phyloP scores from a whole-genome alignment of 2,329 filamentous ascomycete genomes.

The Sporothrix protearum region DNA sequence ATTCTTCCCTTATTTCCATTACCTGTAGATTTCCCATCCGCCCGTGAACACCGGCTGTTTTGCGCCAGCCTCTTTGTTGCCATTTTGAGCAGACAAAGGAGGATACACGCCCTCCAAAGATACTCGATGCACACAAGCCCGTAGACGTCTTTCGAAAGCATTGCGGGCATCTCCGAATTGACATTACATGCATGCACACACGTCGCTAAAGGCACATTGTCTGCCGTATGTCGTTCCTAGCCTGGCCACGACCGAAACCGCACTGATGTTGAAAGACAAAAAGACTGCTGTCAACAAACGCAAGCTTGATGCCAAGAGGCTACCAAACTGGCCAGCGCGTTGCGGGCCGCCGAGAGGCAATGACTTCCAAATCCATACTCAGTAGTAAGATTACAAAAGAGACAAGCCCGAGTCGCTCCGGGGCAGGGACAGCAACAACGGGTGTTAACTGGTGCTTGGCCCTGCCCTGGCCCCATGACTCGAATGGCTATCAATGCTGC shows the following conservation, averaged over 20 bases:
- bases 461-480: neutral
- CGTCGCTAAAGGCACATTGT: neutral
- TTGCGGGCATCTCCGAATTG: neutral
- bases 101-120: neutral
- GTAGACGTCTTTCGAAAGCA: neutral
- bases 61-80: neutral
- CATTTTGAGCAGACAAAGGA: conserved; percentile 5
- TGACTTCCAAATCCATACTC: neutral
- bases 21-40: neutral
- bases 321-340: neutral
- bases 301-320: conserved; percentile 1
- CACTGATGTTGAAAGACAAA: neutral
- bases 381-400: too few species aligned
- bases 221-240: neutral
- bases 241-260: neutral
- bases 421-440: neutral
- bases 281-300: neutral
- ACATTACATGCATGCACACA: neutral
- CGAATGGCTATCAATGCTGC: neutral
- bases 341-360: conserved; percentile 12
- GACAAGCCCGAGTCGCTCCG: neutral
- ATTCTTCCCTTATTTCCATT: neutral
- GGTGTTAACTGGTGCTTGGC: neutral
- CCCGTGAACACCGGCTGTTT: neutral
- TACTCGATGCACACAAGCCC: too few species aligned